Evolutionary conservation across 1,139 yeast species (phyloP).

Genomic region (Meyerozyma smithsonii): DNA sequence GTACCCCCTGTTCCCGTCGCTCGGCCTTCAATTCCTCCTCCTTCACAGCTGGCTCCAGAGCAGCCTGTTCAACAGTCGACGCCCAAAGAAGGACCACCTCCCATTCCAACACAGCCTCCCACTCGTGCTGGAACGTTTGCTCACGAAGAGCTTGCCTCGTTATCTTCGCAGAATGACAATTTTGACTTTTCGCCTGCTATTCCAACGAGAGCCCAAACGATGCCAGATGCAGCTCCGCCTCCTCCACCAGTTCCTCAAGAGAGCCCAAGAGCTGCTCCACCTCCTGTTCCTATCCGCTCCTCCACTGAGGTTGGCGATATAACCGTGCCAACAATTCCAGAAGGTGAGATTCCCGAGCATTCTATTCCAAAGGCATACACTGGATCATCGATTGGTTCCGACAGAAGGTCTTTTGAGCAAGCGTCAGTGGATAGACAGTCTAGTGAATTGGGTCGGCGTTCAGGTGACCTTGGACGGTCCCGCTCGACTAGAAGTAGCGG

Average conservation of each 20-base stretch:
- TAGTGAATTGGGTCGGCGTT: too few relatives aligned
- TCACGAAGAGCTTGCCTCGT: neutral
- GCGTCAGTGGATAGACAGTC: conserved; percentile 15
- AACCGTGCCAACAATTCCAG: neutral
- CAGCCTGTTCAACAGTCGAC: conserved; percentile 1
- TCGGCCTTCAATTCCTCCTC: too few relatives aligned
- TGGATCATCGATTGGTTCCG: conserved; percentile 22
- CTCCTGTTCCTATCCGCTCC: conserved; percentile 9
- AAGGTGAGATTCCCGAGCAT: conserved; percentile 6
- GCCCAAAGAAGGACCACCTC: conserved; percentile 3
- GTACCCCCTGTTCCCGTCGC: conserved; percentile 9
- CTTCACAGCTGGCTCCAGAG: too few relatives aligned
- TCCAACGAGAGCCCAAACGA: conserved; percentile 10
- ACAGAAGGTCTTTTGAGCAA: conserved; percentile 11
- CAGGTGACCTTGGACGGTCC: conserved; percentile 16
- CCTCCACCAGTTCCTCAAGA: conserved; percentile 12
- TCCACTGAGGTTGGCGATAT: conserved; percentile 5
- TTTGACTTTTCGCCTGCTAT: conserved; percentile 7
- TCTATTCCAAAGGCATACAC: conserved; percentile 18
- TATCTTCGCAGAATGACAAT: conserved; percentile 2
- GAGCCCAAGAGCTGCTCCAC: conserved; percentile 8
- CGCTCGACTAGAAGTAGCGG: conserved; percentile 15
- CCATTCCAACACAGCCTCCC: neutral
- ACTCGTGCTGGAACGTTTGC: neutral
- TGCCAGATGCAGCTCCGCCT: conserved; percentile 5